These are phyloP conservation scores for Cyclotella choctawhatcheeana DNA, from an alignment of 108 stramenopile genomes.

Conservation along the genomic window DNA sequence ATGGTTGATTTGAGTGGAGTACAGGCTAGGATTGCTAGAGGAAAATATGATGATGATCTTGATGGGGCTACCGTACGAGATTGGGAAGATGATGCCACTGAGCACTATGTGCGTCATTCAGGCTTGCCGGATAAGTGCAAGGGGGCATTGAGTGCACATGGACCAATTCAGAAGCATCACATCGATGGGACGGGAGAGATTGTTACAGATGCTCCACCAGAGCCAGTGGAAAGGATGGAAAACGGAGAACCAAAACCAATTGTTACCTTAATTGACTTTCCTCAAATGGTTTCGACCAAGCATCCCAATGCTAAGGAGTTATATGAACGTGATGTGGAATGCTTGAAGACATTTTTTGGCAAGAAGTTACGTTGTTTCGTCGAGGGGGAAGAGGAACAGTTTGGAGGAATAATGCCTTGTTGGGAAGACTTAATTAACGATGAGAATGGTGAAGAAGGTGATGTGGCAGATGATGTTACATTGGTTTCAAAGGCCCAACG, in stretches of 20 bases:
- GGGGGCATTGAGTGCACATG: slow-evolving; percentile 77
- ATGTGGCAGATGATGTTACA: slow-evolving; percentile 45
- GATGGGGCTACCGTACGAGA: slow-evolving; percentile 11
- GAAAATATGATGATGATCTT: slow-evolving; percentile 41
- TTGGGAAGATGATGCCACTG: slow-evolving; percentile 65
- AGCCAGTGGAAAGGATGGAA: slow-evolving; percentile 68
- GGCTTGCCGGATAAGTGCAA: slow-evolving; percentile 74
- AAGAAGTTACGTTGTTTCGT: slow-evolving; percentile 84
- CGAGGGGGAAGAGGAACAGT: slow-evolving; percentile 52
- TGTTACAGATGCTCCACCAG: slow-evolving; percentile 58
- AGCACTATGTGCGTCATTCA: slow-evolving; percentile 85
- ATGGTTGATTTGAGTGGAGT: slow-evolving; percentile 92
- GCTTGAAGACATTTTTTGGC: slow-evolving; percentile 87
- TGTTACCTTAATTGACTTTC: slow-evolving; percentile 99
- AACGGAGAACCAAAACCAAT: slow-evolving; percentile 86
- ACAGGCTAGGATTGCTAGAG: slow-evolving; percentile 57
- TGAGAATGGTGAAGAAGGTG: slow-evolving; percentile 28
- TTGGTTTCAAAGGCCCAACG: slow-evolving; percentile 50
- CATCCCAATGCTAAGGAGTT: slow-evolving; percentile 97
- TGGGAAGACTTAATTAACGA: slow-evolving; percentile 60
- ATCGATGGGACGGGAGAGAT: slow-evolving; percentile 71
- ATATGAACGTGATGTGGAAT: slow-evolving; percentile 91
- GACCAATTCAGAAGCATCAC: slow-evolving; percentile 66
- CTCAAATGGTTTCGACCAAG: slow-evolving; percentile 97
- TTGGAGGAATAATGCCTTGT: slow-evolving; percentile 57